Conservation (phyloP, 2,329 filamentous ascomycete species). For the Fusarium nelsonii region DNA sequence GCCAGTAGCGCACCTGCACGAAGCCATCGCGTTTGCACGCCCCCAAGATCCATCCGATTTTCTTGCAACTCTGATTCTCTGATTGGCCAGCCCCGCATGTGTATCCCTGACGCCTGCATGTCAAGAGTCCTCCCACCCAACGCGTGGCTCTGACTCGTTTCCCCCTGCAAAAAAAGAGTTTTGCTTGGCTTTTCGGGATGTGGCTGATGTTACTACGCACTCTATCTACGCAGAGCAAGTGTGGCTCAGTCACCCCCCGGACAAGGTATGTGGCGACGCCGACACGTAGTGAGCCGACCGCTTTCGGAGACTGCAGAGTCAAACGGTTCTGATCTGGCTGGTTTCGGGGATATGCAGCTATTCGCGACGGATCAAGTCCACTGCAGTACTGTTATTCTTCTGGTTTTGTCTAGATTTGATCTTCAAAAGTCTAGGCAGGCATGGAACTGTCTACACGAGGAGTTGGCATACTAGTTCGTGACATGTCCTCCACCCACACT, state of each 20-base stretch:
- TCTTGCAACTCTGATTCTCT: not conserved
- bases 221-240: slow-evolving; percentile 8
- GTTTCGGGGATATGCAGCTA: slow-evolving; percentile 29
- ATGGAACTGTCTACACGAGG: slow-evolving; percentile 1
- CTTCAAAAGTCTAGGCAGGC: not conserved
- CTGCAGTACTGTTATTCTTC: slow-evolving; percentile 3
- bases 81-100: slow-evolving; percentile 39
- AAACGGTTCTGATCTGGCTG: slow-evolving; percentile 25
- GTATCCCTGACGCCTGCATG: slow-evolving; percentile 42
- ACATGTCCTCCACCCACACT: slow-evolving; percentile 26
- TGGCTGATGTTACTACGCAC: slow-evolving; percentile 19
- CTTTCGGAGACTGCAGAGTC: slow-evolving; percentile 18
- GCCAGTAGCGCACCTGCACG: slow-evolving; percentile 20
- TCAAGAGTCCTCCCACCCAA: slow-evolving; percentile 30
- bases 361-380: slow-evolving; percentile 1
- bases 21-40: slow-evolving; percentile 28
- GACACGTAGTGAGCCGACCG: slow-evolving; percentile 25
- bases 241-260: slow-evolving; percentile 22
- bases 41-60: slow-evolving; percentile 20
- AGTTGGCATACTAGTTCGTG: slow-evolving; percentile 18
- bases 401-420: not conserved
- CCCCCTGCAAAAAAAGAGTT: slow-evolving; percentile 11
- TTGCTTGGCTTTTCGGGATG: slow-evolving; percentile 19
- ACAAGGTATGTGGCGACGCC: slow-evolving; percentile 33
- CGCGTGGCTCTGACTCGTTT: slow-evolving; percentile 39